Base-by-base conservation (phyloP, 768 basidiomycete species). In the Tylopilus balloui region DNA sequence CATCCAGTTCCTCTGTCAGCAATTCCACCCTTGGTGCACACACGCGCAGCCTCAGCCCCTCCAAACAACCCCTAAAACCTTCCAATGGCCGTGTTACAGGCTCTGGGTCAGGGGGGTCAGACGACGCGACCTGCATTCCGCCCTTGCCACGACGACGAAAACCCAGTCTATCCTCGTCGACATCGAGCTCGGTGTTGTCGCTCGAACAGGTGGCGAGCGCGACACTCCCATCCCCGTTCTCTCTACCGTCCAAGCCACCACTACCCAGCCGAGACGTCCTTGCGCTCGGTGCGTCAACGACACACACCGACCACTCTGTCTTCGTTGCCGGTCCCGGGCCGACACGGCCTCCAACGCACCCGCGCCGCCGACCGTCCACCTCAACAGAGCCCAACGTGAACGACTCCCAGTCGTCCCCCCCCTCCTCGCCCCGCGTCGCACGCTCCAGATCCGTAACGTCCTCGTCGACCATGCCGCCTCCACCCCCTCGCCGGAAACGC, bases 401-500 rank as follows among this genome's bases (percentile, higher is more conserved):
- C n/a, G 66, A 69, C 43, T 52, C 55, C 17, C 59, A 43, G 19
- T 50, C 63, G 5, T 59, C 67, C 6, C 56, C 63, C 1, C 57
- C 67, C 0, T 42, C 63, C n/a, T 65, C 65, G 1, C 61, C 66
- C 1, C 73, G 78, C 12, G 68, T 78, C 7, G 71, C 72, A 41
- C 73, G 83, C 11, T 79, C 79, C 31, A 80, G 75, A 56, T 81
- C 81, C 0, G 57, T 83, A 64, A 76, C 70, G 1, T 61, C 69
- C 10, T 63, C 71, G 12, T 66, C 71, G 3, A 61, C 70, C 0
- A 21, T 20, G 2, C 56, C 50, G 4, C 80, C 78, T 0, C 80
- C 79, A 0, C 78, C 78, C 1, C 64, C 71, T 6, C 70, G 77
- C 9, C 68, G 78, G 10, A 75, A 71, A 39, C 72, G 85, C 1